Conservation (phyloP, 1,139 yeast genomes). For the Taphrina populina region DNA sequence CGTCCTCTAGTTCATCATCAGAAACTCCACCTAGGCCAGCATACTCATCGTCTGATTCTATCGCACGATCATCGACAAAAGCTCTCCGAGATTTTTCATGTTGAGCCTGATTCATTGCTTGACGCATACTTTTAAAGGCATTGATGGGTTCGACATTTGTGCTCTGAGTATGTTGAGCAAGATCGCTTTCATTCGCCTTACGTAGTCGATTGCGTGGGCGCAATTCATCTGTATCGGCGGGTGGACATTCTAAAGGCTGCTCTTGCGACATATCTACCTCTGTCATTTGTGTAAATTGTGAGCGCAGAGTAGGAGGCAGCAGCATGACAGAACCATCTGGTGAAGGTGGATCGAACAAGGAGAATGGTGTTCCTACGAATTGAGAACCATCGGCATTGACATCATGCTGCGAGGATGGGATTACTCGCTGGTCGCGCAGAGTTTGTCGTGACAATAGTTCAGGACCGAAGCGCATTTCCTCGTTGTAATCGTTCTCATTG, state of each 20-base stretch:
- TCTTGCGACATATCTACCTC: constrained; percentile 10
- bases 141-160: background rate
- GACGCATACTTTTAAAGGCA: constrained; percentile 17
- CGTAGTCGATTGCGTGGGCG: background rate
- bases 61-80: constrained; percentile 83
- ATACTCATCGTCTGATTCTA: constrained; percentile 96
- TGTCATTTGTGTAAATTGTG: constrained; percentile 27
- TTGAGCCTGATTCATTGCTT: constrained; percentile 43
- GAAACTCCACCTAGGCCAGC: constrained; percentile 83
- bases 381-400: background rate
- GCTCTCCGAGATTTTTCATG: constrained; percentile 55
- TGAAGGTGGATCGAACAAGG: constrained; percentile 35
- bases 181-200: background rate
- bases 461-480: background rate
- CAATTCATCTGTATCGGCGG: background rate
- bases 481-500: background rate
- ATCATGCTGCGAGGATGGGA: constrained; percentile 8
- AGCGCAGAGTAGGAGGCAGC: background rate
- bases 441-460: background rate
- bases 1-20: constrained; percentile 78
- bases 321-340: constrained; percentile 15
- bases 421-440: too few species aligned
- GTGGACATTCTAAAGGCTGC: background rate
- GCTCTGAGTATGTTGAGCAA: background rate
- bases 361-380: constrained; percentile 29